These are phyloP conservation scores for Zopfia rhizophila DNA, from an alignment of 2,329 filamentous ascomycete species.

Conservation along the genomic window DNA sequence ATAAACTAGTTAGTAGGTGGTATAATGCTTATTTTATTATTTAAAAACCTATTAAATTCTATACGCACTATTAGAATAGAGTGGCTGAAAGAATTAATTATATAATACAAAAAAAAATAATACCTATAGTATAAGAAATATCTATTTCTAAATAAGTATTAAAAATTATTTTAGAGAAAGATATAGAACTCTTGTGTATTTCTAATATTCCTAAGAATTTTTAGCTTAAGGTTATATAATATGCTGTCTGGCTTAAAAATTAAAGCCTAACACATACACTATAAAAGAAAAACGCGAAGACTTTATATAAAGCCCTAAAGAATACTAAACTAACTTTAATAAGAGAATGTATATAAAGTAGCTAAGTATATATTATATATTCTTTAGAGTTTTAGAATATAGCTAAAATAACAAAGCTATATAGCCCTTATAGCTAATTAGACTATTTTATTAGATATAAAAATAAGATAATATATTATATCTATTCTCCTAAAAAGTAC, in stretches of 20 bases:
- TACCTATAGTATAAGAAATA: slow-evolving; percentile 1
- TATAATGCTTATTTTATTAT: neutral
- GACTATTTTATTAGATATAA: slow-evolving; percentile 3
- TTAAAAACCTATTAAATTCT: neutral
- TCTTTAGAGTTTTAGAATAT: no score
- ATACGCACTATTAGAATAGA: neutral
- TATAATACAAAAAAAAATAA: neutral
- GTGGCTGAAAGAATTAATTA: slow-evolving; percentile 1
- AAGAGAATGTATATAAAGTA: slow-evolving; percentile 2
- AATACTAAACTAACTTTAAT: neutral
- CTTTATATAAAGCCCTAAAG: slow-evolving; percentile 1
- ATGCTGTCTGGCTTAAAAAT: slow-evolving; percentile 9
- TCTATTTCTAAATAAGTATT: slow-evolving; percentile 2
- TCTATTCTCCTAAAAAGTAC: slow-evolving; percentile 3
- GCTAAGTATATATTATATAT: neutral
- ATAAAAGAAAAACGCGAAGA: slow-evolving; percentile 2
- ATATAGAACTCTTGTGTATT: neutral
- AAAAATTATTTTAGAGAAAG: neutral
- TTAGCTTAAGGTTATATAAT: slow-evolving; percentile 1
- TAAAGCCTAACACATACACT: neutral
- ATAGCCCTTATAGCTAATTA: neutral
- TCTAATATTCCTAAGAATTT: slow-evolving; percentile 1
- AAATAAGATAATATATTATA: slow-evolving; percentile 1
- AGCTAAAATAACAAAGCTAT: slow-evolving; percentile 1
- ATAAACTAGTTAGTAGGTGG: no score